A percentile compares a stretch with the other conserved stretches of the same genome.
Conservation (phyloP, 805 yeast genomes). For the Zygosaccharomyces lentus region DNA sequence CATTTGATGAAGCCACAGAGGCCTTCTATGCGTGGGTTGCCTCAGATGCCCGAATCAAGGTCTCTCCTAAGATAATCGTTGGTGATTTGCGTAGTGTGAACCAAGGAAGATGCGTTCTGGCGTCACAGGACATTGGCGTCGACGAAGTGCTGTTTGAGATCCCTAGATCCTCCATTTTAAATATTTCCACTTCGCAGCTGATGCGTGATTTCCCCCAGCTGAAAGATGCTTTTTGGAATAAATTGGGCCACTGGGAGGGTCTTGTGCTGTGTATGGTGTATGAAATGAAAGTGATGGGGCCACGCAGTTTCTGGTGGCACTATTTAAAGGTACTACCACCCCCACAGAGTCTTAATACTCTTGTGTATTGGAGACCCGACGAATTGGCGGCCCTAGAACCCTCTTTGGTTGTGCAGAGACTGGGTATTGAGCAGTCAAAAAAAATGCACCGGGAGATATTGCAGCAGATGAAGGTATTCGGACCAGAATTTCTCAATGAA, state of each 20-base stretch:
- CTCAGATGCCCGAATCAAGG: slow-evolving; percentile 36
- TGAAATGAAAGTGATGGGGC: slow-evolving; percentile 47
- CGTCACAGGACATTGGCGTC: slow-evolving; percentile 51
- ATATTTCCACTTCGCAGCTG: slow-evolving; percentile 54
- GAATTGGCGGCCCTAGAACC: slow-evolving; percentile 61
- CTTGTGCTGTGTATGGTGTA: slow-evolving; percentile 64
- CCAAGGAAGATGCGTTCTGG: slow-evolving; percentile 79
- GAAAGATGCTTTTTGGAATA: slow-evolving; percentile 36
- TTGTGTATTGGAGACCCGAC: slow-evolving; percentile 73
- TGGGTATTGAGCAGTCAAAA: slow-evolving; percentile 67
- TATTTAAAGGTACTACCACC: slow-evolving; percentile 72
- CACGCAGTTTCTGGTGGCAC: slow-evolving; percentile 56
- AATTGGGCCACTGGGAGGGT: slow-evolving; percentile 69
- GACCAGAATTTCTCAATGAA: slow-evolving; percentile 24
- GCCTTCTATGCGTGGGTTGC: slow-evolving; percentile 45
- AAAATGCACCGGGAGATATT: slow-evolving; percentile 48
- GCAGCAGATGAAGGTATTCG: slow-evolving; percentile 18
- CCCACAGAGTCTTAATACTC: slow-evolving; percentile 46
- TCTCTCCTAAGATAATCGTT: slow-evolving; percentile 56
- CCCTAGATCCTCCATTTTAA: slow-evolving; percentile 55
- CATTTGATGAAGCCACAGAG: slow-evolving; percentile 35
- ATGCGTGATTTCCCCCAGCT: slow-evolving; percentile 32
- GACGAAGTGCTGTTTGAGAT: slow-evolving; percentile 68
- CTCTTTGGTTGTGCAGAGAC: slow-evolving; percentile 60
- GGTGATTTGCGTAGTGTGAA: slow-evolving; percentile 52